Conservation (phyloP, 169 alveolate species). For the Eimeria falciformis region DNA sequence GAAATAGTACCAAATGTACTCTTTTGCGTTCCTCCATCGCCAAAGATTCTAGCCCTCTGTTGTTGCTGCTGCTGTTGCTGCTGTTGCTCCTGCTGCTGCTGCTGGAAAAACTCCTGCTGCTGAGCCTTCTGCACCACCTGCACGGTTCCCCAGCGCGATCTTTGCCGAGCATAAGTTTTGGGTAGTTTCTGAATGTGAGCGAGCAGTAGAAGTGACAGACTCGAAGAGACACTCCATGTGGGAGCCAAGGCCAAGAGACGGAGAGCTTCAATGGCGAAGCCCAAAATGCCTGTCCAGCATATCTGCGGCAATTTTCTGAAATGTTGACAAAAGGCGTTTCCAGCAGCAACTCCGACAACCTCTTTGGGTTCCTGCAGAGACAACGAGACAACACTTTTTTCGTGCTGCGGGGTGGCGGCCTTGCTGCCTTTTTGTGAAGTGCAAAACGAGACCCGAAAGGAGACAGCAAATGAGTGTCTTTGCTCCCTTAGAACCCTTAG, state of each 20-base stretch:
- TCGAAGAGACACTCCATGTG: not conserved
- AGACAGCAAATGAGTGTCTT: too few relatives aligned
- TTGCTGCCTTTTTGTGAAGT: too few relatives aligned
- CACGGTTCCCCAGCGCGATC: not conserved
- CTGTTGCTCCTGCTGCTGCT: constrained; percentile 1
- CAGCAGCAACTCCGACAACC: too few relatives aligned
- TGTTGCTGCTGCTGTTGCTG: not conserved
- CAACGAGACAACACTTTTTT: too few relatives aligned
- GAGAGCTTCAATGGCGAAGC: not conserved
- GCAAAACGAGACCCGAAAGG: too few relatives aligned
- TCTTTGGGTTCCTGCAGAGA: too few relatives aligned
- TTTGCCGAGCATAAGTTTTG: not conserved
- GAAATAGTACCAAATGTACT: not conserved
- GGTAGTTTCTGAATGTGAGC: too few relatives aligned
- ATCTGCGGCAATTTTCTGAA: not conserved
- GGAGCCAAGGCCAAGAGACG: not conserved
- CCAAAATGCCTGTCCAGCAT: not conserved
- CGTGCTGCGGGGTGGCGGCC: too few relatives aligned
- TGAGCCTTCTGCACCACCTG: not conserved
- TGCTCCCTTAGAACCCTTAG: too few relatives aligned
- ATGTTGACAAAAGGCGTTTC: too few relatives aligned
- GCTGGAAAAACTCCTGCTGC: not conserved
- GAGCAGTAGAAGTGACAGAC: not conserved
- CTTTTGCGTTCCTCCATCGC: not conserved
- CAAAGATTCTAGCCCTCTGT: not conserved